phyloP scores from a whole-genome alignment of 2,329 filamentous ascomycete species.

The Trichothecium roseum region DNA sequence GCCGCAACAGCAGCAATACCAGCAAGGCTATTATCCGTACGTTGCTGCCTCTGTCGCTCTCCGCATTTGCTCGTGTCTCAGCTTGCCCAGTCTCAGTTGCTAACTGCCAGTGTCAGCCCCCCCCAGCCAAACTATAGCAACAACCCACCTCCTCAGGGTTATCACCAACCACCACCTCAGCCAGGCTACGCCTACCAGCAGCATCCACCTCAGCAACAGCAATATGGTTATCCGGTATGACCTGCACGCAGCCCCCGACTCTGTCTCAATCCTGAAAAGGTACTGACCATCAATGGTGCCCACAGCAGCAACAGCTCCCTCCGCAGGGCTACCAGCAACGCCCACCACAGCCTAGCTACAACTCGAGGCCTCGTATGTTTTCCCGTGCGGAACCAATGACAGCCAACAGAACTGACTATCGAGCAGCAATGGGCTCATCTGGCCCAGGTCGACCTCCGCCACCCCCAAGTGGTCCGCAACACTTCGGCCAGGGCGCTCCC shows the following conservation, averaged over 20 bases:
- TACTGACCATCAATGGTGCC: conserved; percentile 20
- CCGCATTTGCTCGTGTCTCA: conserved; percentile 5
- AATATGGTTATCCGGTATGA: conserved; percentile 31
- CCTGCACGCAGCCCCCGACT: background rate
- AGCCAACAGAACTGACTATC: conserved; percentile 1
- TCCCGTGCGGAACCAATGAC: background rate
- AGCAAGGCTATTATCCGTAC: conserved; percentile 42
- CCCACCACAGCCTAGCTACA: conserved; percentile 34
- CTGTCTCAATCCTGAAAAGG: conserved; percentile 8
- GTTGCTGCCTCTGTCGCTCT: conserved; percentile 9
- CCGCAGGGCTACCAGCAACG: conserved; percentile 13
- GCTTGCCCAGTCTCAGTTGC: background rate
- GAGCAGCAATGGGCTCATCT: background rate
- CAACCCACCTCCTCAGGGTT: conserved; percentile 31
- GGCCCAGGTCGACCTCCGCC: conserved; percentile 43
- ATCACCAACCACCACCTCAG: conserved; percentile 34
- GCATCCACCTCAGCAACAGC: conserved; percentile 38
- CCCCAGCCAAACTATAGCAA: conserved; percentile 35
- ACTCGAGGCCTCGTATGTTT: conserved; percentile 34
- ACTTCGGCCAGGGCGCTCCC: conserved; percentile 73
- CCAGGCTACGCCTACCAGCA: conserved; percentile 15
- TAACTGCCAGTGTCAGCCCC: conserved; percentile 13
- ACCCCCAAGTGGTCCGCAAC: conserved; percentile 56
- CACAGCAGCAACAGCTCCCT: conserved; percentile 31
- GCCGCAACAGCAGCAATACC: conserved; percentile 27